These are phyloP conservation scores for Trifolium pratense DNA, from an alignment of 306 rosid species.

Conservation along the genomic window DNA sequence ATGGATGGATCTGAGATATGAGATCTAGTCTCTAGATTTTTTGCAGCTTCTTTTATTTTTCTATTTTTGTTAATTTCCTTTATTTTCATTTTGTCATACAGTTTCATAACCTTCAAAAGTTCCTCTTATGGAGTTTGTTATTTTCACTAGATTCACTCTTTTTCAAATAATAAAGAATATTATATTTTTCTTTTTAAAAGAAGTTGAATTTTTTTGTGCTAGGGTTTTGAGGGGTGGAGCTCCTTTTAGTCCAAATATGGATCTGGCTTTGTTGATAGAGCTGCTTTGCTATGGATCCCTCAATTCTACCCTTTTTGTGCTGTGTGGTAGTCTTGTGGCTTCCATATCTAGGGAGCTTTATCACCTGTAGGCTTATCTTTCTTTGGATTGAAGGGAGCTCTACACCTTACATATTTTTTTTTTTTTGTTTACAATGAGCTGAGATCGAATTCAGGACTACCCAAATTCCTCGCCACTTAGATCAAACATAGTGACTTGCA, in stretches of 20 bases:
- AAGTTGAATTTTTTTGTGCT: background rate
- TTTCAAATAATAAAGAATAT: too few species aligned
- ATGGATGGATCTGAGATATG: background rate
- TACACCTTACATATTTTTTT: constrained; percentile 40
- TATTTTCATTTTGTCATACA: background rate
- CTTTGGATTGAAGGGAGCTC: constrained; percentile 99
- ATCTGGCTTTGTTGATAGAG: constrained; percentile 62
- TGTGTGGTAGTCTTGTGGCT: constrained; percentile 70
- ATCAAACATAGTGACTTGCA: too few species aligned
- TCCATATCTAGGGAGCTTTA: constrained; percentile 87
- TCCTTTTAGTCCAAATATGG: constrained; percentile 92
- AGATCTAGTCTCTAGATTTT: constrained; percentile 16
- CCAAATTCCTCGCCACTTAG: too few species aligned
- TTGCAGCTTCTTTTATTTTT: background rate
- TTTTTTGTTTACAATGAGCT: too few species aligned
- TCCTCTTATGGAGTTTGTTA: background rate
- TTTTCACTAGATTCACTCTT: background rate
- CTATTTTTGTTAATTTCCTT: background rate
- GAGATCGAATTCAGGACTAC: too few species aligned
- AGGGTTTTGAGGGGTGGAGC: constrained; percentile 62
- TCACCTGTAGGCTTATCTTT: constrained; percentile 57
- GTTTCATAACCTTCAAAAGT: background rate
- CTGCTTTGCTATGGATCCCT: constrained; percentile 96
- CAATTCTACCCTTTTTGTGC: constrained; percentile 52
- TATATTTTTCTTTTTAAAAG: background rate